Evolutionary conservation across 2,329 filamentous ascomycete genomes (phyloP).

Genomic region (Neospermospora avenae): DNA sequence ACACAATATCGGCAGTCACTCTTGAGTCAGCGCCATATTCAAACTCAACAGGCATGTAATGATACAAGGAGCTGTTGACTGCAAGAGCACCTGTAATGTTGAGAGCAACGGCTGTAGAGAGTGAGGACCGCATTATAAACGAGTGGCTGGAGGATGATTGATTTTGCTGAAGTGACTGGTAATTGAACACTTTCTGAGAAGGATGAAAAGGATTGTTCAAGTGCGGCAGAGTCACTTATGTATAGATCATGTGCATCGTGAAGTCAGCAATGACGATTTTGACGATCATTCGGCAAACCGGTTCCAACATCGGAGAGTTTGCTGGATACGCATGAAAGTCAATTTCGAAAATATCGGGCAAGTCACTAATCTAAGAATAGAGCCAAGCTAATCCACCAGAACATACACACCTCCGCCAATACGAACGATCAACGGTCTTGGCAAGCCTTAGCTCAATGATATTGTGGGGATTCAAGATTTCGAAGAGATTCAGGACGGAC

Average conservation of each 20-base stretch:
- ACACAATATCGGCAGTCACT: conserved; percentile 21
- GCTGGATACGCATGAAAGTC: neutral
- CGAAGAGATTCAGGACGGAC: neutral
- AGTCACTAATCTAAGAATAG: neutral
- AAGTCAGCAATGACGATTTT: neutral
- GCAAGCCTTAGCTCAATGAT: neutral
- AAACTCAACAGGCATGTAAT: conserved; percentile 22
- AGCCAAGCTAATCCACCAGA: neutral
- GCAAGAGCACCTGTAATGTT: conserved; percentile 3
- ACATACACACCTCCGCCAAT: neutral
- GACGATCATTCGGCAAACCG: neutral
- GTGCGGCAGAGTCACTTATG: neutral
- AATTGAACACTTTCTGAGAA: neutral
- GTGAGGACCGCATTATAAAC: conserved; percentile 9
- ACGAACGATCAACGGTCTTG: neutral
- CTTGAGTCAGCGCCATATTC: conserved; percentile 17
- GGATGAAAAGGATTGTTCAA: too few relatives aligned
- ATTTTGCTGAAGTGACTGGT: neutral
- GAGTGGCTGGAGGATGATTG: neutral
- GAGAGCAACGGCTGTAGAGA: conserved; percentile 2
- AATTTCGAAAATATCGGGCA: neutral
- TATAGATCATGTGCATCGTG: neutral
- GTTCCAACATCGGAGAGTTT: neutral
- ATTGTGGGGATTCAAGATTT: neutral
- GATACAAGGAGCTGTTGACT: conserved; percentile 5